Conservation (phyloP, 2,329 filamentous ascomycete genomes). For the Beauveria bassiana region DNA sequence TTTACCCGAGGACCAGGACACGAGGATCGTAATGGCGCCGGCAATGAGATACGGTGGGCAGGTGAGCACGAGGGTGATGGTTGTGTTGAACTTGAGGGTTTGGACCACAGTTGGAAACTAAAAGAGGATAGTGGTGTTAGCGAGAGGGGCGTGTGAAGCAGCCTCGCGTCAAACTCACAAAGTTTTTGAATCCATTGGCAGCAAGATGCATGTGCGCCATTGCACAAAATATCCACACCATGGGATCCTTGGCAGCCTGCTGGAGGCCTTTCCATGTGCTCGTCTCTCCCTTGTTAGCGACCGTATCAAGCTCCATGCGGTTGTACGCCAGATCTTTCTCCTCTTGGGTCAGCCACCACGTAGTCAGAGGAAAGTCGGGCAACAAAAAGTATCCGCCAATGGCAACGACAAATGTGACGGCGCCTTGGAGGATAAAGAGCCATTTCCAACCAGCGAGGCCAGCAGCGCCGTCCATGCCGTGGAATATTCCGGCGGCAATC, state of each 20-base stretch:
- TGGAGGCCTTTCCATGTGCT: slow-evolving; percentile 20
- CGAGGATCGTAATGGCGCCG: slow-evolving; percentile 19
- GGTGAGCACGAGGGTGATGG: slow-evolving; percentile 42
- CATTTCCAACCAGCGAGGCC: slow-evolving; percentile 57
- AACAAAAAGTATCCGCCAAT: slow-evolving; percentile 16
- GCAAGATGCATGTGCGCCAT: slow-evolving; percentile 44
- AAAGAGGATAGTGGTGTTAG: background rate
- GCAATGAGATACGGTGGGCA: slow-evolving; percentile 25
- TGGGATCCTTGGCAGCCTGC: slow-evolving; percentile 32
- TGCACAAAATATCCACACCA: slow-evolving; percentile 38
- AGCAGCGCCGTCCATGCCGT: slow-evolving; percentile 26
- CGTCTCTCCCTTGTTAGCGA: slow-evolving; percentile 18
- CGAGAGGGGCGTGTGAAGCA: background rate
- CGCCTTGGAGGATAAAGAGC: slow-evolving; percentile 59
- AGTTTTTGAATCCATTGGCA: slow-evolving; percentile 37
- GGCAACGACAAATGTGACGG: slow-evolving; percentile 22
- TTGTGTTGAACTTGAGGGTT: slow-evolving; percentile 38
- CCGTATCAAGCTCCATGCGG: slow-evolving; percentile 23
- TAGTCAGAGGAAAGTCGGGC: slow-evolving; percentile 31
- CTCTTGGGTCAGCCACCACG: slow-evolving; percentile 33
- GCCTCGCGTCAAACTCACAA: slow-evolving; percentile 18
- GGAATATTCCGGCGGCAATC: slow-evolving; percentile 52
- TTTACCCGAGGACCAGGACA: slow-evolving; percentile 27
- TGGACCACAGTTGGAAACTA: slow-evolving; percentile 34
- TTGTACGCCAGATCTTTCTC: slow-evolving; percentile 31